Evolutionary conservation across 1,284 basidiomycete genomes (phyloP).

Genomic region (Lignosus rhinocerotis): DNA sequence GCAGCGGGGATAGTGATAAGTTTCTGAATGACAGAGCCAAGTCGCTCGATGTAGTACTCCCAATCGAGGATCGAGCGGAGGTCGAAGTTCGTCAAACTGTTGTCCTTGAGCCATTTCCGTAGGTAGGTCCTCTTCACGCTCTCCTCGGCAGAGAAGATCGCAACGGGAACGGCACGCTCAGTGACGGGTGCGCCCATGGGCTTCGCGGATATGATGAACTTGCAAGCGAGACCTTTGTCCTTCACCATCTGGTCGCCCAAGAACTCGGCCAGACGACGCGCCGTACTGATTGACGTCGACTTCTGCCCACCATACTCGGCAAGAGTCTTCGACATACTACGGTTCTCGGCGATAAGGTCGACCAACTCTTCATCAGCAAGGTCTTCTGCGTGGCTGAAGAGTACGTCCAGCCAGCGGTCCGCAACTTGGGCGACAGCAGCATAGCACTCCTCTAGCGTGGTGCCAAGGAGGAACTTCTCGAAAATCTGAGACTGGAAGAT

Average conservation of each 20-base stretch:
- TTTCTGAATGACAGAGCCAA: slow-evolving; percentile 98
- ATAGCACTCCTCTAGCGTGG: slow-evolving; percentile 95
- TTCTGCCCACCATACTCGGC: slow-evolving; percentile 97
- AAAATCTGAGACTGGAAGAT: slow-evolving; percentile 99
- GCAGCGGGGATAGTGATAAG: slow-evolving; percentile 99
- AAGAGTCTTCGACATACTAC: slow-evolving; percentile 97
- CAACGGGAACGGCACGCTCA: slow-evolving; percentile 96
- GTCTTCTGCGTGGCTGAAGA: slow-evolving; percentile 84
- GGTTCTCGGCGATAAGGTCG: slow-evolving; percentile 97
- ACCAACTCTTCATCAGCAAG: slow-evolving; percentile 92
- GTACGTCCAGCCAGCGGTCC: slow-evolving; percentile 96
- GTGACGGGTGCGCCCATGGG: slow-evolving; percentile 95
- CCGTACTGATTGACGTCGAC: slow-evolving; percentile 97
- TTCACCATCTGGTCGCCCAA: slow-evolving; percentile 99
- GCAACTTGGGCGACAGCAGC: slow-evolving; percentile 92
- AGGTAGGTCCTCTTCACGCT: slow-evolving; percentile 89
- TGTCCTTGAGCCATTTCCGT: slow-evolving; percentile 97
- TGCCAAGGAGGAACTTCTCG: slow-evolving; percentile 93
- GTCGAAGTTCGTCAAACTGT: slow-evolving; percentile 86
- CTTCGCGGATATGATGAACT: slow-evolving; percentile 97
- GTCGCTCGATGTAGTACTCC: slow-evolving; percentile 97
- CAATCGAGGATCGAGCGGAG: slow-evolving; percentile 96
- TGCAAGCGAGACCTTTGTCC: slow-evolving; percentile 98
- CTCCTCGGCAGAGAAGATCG: slow-evolving; percentile 97
- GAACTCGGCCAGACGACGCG: slow-evolving; percentile 94